Evolutionary conservation across 192 early-diverging fungal genomes (phyloP).

Genomic region (Globomyces pollinis-pini): DNA sequence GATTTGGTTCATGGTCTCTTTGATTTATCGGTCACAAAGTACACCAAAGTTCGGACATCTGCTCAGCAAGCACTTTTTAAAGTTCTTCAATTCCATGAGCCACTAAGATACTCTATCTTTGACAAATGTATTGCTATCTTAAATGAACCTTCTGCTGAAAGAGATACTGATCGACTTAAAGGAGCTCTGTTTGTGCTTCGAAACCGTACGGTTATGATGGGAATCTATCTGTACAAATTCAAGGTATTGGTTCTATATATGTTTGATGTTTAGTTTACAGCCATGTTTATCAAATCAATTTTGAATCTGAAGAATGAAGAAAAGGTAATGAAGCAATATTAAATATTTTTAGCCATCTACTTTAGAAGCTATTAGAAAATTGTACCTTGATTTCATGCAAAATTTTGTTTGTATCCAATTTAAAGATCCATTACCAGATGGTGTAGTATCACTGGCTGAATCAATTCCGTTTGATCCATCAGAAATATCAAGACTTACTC

Average conservation of each 20-base stretch:
- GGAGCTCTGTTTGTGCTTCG: conserved; percentile 62
- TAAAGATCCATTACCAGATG: neutral
- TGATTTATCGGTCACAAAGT: conserved; percentile 40
- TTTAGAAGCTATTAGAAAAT: neutral
- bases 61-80: conserved; percentile 17
- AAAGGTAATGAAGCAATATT: no score
- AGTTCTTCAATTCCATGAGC: neutral
- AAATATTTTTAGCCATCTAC: conserved; percentile 30
- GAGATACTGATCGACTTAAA: conserved; percentile 53
- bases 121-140: neutral
- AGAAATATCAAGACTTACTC: no score
- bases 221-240: conserved; percentile 49
- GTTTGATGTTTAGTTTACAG: no score
- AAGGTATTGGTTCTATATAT: no score
- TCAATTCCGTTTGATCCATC: no score
- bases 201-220: conserved; percentile 38
- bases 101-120: neutral
- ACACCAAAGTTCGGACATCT: conserved; percentile 26
- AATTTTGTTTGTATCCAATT: neutral
- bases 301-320: conserved; percentile 59
- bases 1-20: conserved; percentile 43
- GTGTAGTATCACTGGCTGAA: neutral
- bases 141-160: conserved; percentile 17
- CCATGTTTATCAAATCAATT: conserved; percentile 43
- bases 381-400: neutral